phyloP scores from a whole-genome alignment of 108 stramenopile genomes.

The Mediolabrus comicus region DNA sequence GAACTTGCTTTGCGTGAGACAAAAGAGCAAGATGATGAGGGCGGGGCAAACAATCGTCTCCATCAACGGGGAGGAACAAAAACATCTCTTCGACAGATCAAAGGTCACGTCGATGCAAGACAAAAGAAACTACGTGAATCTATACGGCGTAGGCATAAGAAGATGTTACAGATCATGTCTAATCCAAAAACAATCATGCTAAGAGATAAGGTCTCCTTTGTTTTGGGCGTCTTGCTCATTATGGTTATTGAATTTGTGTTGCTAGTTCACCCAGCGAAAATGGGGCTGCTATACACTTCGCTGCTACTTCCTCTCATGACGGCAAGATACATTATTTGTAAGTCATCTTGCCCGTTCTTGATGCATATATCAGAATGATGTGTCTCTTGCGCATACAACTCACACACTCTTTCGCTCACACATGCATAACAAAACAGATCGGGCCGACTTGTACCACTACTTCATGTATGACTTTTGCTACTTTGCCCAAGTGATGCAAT shows the following conservation, averaged over 20 bases:
- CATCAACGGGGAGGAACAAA: background rate
- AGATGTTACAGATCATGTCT: slow-evolving; percentile 8
- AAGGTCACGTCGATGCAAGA: slow-evolving; percentile 10
- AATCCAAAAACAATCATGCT: slow-evolving; percentile 41
- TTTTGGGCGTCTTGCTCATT: slow-evolving; percentile 44
- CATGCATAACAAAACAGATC: no score
- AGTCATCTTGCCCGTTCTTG: no score
- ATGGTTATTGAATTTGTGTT: slow-evolving; percentile 48
- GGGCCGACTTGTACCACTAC: slow-evolving; percentile 42
- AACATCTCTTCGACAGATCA: slow-evolving; percentile 1
- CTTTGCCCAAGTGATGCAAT: slow-evolving; percentile 41
- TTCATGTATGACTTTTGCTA: slow-evolving; percentile 60
- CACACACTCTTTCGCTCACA: no score
- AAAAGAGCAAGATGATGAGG: slow-evolving; percentile 4
- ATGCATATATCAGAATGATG: no score
- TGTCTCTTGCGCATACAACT: no score
- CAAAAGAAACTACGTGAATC: slow-evolving; percentile 24
- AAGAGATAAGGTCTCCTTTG: slow-evolving; percentile 48
- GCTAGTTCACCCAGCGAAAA: slow-evolving; percentile 22
- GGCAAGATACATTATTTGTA: slow-evolving; percentile 45
- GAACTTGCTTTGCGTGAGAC: background rate
- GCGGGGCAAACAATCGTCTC: background rate
- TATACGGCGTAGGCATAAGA: slow-evolving; percentile 19
- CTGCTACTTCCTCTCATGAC: slow-evolving; percentile 43
- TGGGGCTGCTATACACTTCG: slow-evolving; percentile 32